Percentiles rank a stretch among this genome's conserved stretches.
phyloP scores from a whole-genome alignment of 306 rosid genomes.

The Ormosia semicastrata region DNA sequence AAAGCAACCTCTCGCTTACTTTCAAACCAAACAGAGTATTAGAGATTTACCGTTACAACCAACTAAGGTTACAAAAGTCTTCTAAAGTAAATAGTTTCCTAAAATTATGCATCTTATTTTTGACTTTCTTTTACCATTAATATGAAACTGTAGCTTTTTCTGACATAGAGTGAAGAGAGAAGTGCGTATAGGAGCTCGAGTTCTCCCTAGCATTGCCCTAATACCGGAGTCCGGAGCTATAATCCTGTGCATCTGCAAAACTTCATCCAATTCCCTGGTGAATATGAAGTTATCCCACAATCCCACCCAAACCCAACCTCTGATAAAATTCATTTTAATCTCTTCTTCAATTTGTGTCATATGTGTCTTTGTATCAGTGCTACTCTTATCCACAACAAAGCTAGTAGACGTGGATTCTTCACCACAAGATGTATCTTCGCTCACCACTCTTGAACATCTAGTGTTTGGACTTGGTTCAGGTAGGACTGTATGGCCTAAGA shows the following conservation, averaged over 20 bases:
- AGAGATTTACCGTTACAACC: no score
- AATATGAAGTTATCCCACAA: slow-evolving; percentile 50
- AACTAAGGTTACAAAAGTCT: no score
- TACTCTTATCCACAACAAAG: slow-evolving; percentile 29
- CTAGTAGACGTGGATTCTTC: neutral
- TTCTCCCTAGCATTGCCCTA: no score
- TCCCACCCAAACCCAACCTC: slow-evolving; percentile 26
- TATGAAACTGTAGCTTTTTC: no score
- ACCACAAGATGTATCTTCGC: neutral
- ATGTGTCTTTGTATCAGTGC: slow-evolving; percentile 39
- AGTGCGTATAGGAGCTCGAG: no score
- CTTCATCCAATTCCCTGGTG: neutral
- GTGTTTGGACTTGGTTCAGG: slow-evolving; percentile 77
- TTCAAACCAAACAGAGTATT: no score
- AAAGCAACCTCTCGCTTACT: no score
- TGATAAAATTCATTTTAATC: slow-evolving; percentile 41
- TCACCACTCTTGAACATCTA: slow-evolving; percentile 55
- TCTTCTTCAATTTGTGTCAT: slow-evolving; percentile 43
- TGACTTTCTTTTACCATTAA: no score
- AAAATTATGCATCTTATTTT: no score
- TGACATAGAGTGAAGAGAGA: no score
- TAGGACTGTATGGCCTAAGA: slow-evolving; percentile 47
- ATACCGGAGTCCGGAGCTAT: neutral
- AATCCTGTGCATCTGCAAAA: neutral
- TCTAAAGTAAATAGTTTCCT: no score